Evolutionary conservation across 2,329 filamentous ascomycete species (phyloP).

Genomic region (Neospermospora avenae): DNA sequence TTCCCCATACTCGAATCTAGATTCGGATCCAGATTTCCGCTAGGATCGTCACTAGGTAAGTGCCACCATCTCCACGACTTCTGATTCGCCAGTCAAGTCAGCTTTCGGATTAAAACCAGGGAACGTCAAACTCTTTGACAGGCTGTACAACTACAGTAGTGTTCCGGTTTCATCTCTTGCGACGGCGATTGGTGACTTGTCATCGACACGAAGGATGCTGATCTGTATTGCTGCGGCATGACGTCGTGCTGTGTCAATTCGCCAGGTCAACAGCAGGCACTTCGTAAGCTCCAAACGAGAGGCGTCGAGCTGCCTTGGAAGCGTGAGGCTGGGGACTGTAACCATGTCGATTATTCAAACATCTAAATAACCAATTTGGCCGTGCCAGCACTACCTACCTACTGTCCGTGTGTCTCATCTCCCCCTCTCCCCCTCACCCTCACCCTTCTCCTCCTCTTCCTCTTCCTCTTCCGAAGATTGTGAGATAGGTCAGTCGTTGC

Average conservation of each 20-base stretch:
- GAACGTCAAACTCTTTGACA: background rate
- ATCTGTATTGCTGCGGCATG: background rate
- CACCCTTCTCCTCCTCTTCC: background rate
- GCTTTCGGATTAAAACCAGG: background rate
- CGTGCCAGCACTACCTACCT: background rate
- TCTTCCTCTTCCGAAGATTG: background rate
- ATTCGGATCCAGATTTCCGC: conserved; percentile 8
- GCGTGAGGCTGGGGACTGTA: too few relatives aligned
- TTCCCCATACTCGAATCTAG: background rate
- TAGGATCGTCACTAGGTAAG: conserved; percentile 1
- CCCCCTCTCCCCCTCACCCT: background rate
- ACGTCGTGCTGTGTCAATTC: conserved; percentile 1
- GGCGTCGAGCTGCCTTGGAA: conserved; percentile 4
- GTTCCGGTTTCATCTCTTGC: background rate
- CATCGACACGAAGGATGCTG: background rate
- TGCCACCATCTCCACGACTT: background rate
- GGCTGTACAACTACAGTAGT: too few relatives aligned
- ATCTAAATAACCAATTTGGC: background rate
- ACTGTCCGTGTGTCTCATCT: background rate
- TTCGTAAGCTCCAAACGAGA: conserved; percentile 6
- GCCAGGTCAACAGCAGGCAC: too few relatives aligned
- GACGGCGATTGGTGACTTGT: background rate
- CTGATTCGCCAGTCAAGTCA: conserved; percentile 2
- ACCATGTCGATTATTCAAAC: too few relatives aligned
- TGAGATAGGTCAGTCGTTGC: background rate